Conservation (phyloP, 1,139 yeast genomes). For the Scheffersomyces segobiensis region DNA sequence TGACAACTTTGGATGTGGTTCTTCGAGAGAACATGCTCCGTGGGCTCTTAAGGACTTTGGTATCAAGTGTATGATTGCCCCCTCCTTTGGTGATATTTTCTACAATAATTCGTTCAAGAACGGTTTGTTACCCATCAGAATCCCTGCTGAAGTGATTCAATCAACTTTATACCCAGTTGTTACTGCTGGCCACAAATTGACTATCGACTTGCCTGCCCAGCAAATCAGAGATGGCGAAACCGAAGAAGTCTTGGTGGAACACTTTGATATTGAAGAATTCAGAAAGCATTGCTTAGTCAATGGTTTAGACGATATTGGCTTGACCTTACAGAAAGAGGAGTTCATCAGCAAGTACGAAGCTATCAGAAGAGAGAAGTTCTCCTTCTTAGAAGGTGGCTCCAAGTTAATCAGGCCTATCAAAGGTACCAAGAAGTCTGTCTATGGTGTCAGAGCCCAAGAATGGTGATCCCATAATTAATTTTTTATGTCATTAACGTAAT, state of each 20-base stretch:
- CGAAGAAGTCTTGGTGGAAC: slow-evolving; percentile 72
- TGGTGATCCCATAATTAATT: slow-evolving; percentile 47
- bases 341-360: slow-evolving; percentile 72
- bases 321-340: slow-evolving; percentile 87
- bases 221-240: slow-evolving; percentile 65
- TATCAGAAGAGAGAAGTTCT: slow-evolving; percentile 72
- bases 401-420: slow-evolving; percentile 62
- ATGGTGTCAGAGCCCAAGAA: slow-evolving; percentile 74
- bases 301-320: slow-evolving; percentile 95
- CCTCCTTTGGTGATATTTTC: slow-evolving; percentile 97
- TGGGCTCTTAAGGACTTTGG: slow-evolving; percentile 99
- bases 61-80: slow-evolving; percentile 92
- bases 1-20: slow-evolving; percentile 98
- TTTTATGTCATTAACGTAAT: neutral
- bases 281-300: slow-evolving; percentile 93
- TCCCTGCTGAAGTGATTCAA: slow-evolving; percentile 71
- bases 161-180: slow-evolving; percentile 80
- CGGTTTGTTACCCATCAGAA: slow-evolving; percentile 87
- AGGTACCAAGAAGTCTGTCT: slow-evolving; percentile 69
- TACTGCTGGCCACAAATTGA: slow-evolving; percentile 64
- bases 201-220: slow-evolving; percentile 85
- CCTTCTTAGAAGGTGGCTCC: slow-evolving; percentile 89
- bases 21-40: slow-evolving; percentile 98
- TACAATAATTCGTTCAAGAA: slow-evolving; percentile 96
- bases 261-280: slow-evolving; percentile 85